These are phyloP conservation scores for Puccinia hordei DNA, from an alignment of 1,284 basidiomycete species.

Conservation along the genomic window DNA sequence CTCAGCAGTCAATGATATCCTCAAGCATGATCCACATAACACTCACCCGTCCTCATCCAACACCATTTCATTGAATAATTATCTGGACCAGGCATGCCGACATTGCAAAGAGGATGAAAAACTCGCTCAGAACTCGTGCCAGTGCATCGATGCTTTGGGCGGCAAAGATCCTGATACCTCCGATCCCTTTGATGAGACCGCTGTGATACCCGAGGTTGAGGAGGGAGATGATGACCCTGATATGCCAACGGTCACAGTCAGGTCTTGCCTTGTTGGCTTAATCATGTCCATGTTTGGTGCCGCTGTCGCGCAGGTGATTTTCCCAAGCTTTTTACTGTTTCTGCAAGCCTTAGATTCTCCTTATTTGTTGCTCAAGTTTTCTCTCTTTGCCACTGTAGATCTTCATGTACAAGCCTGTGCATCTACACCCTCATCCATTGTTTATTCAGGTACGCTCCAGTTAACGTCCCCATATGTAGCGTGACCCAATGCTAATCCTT, in stretches of 20 bases:
- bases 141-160: neutral
- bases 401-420: slow-evolving; percentile 43
- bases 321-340: neutral
- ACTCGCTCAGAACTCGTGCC: neutral
- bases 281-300: slow-evolving; percentile 46
- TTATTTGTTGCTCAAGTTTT: neutral
- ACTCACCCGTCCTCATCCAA: neutral
- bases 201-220: slow-evolving; percentile 34
- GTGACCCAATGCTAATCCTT: neutral
- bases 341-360: neutral
- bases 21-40: neutral
- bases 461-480: neutral
- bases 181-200: slow-evolving; percentile 45
- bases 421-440: slow-evolving; percentile 20
- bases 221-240: slow-evolving; percentile 39
- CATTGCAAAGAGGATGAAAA: neutral
- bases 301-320: slow-evolving; percentile 41
- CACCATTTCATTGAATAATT: neutral
- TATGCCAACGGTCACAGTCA: slow-evolving; percentile 36
- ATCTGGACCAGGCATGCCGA: neutral
- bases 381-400: slow-evolving; percentile 1
- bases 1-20: neutral
- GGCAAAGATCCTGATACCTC: slow-evolving; percentile 31
- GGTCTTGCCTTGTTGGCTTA: slow-evolving; percentile 37
- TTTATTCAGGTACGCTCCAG: slow-evolving; percentile 34